Conservation (phyloP, 495 filamentous ascomycete genomes). For the Diplogelasinospora grovesii region DNA sequence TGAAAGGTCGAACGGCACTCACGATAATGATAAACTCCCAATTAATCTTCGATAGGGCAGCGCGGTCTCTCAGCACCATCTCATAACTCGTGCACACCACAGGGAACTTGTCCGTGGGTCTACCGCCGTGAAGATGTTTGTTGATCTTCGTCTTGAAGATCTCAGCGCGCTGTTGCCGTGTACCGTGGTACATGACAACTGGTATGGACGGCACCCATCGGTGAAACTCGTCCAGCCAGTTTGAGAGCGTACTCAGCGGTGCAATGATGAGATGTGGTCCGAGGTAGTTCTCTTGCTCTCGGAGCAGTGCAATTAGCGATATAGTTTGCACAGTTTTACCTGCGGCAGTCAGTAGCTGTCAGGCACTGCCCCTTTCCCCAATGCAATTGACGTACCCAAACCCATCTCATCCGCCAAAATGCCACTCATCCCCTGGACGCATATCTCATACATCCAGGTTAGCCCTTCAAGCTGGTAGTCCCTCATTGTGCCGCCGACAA, state of each 20-base stretch:
- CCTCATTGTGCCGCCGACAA: constrained; percentile 86
- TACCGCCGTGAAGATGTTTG: constrained; percentile 41
- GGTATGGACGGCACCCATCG: constrained; percentile 85
- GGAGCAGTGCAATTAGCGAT: constrained; percentile 77
- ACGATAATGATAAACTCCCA: constrained; percentile 98
- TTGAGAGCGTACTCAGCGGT: constrained; percentile 84
- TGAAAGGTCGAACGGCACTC: constrained; percentile 23
- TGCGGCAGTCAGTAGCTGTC: constrained; percentile 6
- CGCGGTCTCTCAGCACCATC: constrained; percentile 86
- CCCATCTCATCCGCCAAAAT: constrained; percentile 99
- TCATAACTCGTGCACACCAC: constrained; percentile 93
- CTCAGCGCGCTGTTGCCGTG: constrained; percentile 62
- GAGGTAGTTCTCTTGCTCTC: constrained; percentile 70
- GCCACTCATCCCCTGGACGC: constrained; percentile 78
- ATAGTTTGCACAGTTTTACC: constrained; percentile 92
- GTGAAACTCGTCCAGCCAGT: constrained; percentile 93
- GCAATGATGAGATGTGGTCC: constrained; percentile 89
- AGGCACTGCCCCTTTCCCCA: too few species aligned
- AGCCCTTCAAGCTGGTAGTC: constrained; percentile 91
- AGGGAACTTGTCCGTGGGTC: constrained; percentile 61
- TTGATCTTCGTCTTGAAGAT: constrained; percentile 61
- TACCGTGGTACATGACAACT: constrained; percentile 83
- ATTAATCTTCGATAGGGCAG: constrained; percentile 67
- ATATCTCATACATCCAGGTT: constrained; percentile 87
- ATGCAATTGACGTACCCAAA: constrained; percentile 55